Evolutionary conservation across 1,284 basidiomycete species (phyloP).

Genomic region (Naganishia cerealis): DNA sequence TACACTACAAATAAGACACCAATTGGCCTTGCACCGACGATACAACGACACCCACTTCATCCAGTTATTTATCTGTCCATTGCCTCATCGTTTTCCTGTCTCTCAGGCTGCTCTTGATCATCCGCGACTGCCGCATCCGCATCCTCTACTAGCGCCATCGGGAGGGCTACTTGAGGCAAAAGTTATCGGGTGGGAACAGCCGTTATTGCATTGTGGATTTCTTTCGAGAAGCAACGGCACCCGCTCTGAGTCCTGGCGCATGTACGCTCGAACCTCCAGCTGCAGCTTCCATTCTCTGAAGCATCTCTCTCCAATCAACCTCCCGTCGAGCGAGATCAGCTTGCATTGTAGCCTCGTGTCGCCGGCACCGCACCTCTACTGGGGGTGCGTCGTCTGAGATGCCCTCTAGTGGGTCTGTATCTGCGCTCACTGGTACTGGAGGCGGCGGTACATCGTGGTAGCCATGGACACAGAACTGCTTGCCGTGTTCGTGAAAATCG

Average conservation of each 20-base stretch:
- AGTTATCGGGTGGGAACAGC: background rate
- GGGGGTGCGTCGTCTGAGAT: background rate
- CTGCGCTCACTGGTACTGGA: background rate
- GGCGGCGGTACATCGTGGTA: background rate
- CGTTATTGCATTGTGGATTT: background rate
- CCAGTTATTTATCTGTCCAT: background rate
- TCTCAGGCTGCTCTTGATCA: background rate
- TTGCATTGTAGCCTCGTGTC: too few species aligned
- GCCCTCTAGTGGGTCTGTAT: background rate
- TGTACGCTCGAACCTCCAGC: too few species aligned
- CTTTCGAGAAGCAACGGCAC: too few species aligned
- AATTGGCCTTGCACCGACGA: background rate
- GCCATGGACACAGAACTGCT: background rate
- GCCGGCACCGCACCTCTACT: background rate
- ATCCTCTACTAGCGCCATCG: background rate
- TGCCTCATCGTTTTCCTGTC: background rate
- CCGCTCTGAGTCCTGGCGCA: too few species aligned
- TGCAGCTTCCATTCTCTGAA: too few species aligned
- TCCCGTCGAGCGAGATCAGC: too few species aligned
- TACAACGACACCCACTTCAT: too few species aligned
- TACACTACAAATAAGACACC: background rate
- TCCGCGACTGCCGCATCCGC: background rate
- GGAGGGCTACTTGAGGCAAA: background rate
- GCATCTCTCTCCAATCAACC: too few species aligned
- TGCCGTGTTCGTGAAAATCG: background rate